These are phyloP conservation scores for Lodderomyces jiufengensis DNA, from an alignment of 1,139 yeast genomes.

Conservation along the genomic window DNA sequence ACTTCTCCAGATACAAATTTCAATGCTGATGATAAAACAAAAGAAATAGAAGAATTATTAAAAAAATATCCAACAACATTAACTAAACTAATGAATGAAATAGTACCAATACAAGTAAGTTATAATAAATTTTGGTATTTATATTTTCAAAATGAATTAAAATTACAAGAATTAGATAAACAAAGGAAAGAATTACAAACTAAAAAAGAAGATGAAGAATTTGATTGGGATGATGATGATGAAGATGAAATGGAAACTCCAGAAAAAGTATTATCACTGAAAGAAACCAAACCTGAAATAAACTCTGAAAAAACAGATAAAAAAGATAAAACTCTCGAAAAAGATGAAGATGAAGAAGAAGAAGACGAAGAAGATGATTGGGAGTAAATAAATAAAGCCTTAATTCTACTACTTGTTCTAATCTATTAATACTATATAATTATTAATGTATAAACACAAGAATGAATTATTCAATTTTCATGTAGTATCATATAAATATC, in stretches of 20 bases:
- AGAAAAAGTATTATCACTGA: slow-evolving; percentile 11
- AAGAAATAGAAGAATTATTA: slow-evolving; percentile 48
- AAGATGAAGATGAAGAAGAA: slow-evolving; percentile 1
- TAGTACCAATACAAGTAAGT: slow-evolving; percentile 64
- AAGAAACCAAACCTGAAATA: slow-evolving; percentile 1
- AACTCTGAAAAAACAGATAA: neutral
- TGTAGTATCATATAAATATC: too few species aligned
- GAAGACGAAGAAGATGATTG: slow-evolving; percentile 33
- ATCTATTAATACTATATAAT: neutral
- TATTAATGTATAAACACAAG: too few species aligned
- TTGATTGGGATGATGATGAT: slow-evolving; percentile 61
- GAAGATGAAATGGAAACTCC: slow-evolving; percentile 43
- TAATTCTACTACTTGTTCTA: neutral
- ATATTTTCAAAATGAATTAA: slow-evolving; percentile 56
- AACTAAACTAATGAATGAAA: slow-evolving; percentile 51
- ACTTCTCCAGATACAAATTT: slow-evolving; percentile 24
- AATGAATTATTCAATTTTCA: too few species aligned
- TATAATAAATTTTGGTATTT: slow-evolving; percentile 72
- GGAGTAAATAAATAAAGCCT: slow-evolving; percentile 24
- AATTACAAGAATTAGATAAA: slow-evolving; percentile 60
- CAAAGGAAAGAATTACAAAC: slow-evolving; percentile 61
- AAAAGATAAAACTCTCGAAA: too few species aligned
- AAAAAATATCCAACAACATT: slow-evolving; percentile 49
- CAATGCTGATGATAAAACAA: slow-evolving; percentile 49
- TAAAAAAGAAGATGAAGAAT: slow-evolving; percentile 44